A percentile compares a stretch with the other conserved stretches of the same genome.
These are phyloP conservation scores for Neonectria coccinea DNA, from an alignment of 2,329 filamentous ascomycete species.

Conservation along the genomic window DNA sequence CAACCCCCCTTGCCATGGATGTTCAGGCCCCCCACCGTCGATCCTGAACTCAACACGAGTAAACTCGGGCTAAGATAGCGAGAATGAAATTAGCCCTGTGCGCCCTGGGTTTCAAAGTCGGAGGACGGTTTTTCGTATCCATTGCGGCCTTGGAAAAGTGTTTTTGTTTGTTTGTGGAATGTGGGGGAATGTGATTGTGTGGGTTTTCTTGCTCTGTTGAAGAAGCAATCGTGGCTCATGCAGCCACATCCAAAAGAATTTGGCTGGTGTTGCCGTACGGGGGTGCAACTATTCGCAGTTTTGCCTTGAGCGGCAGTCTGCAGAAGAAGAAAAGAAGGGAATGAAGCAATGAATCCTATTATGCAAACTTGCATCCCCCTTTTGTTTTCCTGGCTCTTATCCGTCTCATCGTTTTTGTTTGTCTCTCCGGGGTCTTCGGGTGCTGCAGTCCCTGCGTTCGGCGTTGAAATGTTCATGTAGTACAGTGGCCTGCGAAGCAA, in stretches of 20 bases:
- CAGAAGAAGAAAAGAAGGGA: not conserved
- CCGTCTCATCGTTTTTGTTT: not conserved
- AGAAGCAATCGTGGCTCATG: constrained; percentile 14
- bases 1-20: constrained; percentile 9
- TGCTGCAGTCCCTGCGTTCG: constrained; percentile 4
- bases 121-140: constrained; percentile 15
- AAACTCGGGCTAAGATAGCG: not conserved
- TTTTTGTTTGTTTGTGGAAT: not conserved
- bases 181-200: not conserved
- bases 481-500: too few relatives aligned
- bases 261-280: not conserved
- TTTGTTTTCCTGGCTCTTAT: not conserved
- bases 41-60: not conserved
- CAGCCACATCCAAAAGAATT: constrained; percentile 17
- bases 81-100: not conserved
- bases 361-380: not conserved
- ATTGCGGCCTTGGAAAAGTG: not conserved
- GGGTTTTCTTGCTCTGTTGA: not conserved
- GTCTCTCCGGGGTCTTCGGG: constrained; percentile 6
- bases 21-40: constrained; percentile 5
- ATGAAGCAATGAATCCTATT: too few relatives aligned
- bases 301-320: not conserved
- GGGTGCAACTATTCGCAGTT: not conserved
- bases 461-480: too few relatives aligned
- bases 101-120: not conserved